Percentiles rank a stretch among this genome's conserved stretches.
Evolutionary conservation across 176 grass and related monocot genomes (phyloP).

Genomic region (Eleusine indica): DNA sequence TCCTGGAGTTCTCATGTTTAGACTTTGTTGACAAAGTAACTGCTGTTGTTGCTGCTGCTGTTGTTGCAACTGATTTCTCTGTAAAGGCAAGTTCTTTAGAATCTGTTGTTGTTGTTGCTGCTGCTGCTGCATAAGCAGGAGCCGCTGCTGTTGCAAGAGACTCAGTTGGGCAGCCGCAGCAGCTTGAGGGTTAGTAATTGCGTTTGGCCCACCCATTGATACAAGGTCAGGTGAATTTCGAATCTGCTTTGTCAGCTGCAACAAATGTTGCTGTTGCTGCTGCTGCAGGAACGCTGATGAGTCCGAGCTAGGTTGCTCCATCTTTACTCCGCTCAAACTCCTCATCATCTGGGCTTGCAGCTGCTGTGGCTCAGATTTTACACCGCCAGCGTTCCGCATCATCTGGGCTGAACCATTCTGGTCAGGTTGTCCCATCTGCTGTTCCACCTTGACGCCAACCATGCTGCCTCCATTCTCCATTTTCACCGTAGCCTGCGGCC

Average conservation of each 20-base stretch:
- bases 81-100: constrained; percentile 67
- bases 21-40: constrained; percentile 72
- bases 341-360: constrained; percentile 67
- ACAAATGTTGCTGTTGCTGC: constrained; percentile 60
- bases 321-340: constrained; percentile 81
- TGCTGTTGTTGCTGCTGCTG: constrained; percentile 63
- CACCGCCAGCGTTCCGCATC: constrained; percentile 34
- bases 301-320: constrained; percentile 71
- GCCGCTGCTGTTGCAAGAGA: constrained; percentile 80
- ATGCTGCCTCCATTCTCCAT: constrained; percentile 63
- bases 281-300: constrained; percentile 62
- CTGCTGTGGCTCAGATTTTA: constrained; percentile 77
- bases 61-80: constrained; percentile 74
- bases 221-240: constrained; percentile 32
- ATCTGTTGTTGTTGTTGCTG: constrained; percentile 56
- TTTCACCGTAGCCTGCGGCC: constrained; percentile 68
- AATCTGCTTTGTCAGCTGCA: constrained; percentile 76
- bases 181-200: constrained; percentile 63
- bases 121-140: constrained; percentile 66
- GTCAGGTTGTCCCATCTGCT: constrained; percentile 63
- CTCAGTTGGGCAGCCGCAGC: constrained; percentile 68
- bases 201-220: constrained; percentile 23
- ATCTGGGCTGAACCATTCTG: constrained; percentile 62
- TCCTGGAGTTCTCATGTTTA: constrained; percentile 62
- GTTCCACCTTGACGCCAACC: constrained; percentile 69